Evolutionary conservation across 176 grass and related monocot genomes (phyloP).

Genomic region (Rhynchospora breviuscula): DNA sequence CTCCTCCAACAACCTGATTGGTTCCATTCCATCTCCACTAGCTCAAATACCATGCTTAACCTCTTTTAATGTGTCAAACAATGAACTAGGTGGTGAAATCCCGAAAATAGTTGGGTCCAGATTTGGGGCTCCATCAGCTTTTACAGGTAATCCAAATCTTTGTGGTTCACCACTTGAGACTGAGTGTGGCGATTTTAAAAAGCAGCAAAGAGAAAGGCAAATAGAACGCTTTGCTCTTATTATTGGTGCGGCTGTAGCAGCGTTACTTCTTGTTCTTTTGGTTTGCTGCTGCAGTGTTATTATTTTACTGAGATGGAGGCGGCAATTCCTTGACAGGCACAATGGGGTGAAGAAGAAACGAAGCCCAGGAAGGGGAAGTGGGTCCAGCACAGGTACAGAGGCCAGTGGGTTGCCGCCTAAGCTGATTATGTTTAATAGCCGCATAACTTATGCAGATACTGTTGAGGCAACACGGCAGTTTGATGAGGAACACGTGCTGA

Average conservation of each 20-base stretch:
- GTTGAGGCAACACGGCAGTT: conserved; percentile 77
- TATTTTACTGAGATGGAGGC: conserved; percentile 66
- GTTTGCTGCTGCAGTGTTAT: conserved; percentile 66
- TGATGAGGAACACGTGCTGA: conserved; percentile 91
- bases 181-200: conserved; percentile 34
- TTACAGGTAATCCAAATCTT: conserved; percentile 53
- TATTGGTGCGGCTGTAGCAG: conserved; percentile 46
- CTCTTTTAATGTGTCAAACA: conserved; percentile 73
- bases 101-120: conserved; percentile 59
- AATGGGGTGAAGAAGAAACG: conserved; percentile 72
- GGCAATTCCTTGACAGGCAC: conserved; percentile 48
- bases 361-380: conserved; percentile 76
- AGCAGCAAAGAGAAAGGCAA: conserved; percentile 34
- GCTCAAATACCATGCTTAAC: conserved; percentile 56
- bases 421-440: conserved; percentile 91
- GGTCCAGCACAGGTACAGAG: conserved; percentile 66
- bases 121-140: conserved; percentile 45
- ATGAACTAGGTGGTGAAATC: conserved; percentile 72
- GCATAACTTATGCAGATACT: conserved; percentile 80
- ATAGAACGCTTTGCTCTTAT: conserved; percentile 44
- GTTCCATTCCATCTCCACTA: conserved; percentile 54
- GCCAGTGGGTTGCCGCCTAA: conserved; percentile 44
- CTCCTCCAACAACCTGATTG: conserved; percentile 68
- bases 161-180: conserved; percentile 68
- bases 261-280: conserved; percentile 28